phyloP scores from a whole-genome alignment of 163 green algal genomes.

The Picocystis sp. region DNA sequence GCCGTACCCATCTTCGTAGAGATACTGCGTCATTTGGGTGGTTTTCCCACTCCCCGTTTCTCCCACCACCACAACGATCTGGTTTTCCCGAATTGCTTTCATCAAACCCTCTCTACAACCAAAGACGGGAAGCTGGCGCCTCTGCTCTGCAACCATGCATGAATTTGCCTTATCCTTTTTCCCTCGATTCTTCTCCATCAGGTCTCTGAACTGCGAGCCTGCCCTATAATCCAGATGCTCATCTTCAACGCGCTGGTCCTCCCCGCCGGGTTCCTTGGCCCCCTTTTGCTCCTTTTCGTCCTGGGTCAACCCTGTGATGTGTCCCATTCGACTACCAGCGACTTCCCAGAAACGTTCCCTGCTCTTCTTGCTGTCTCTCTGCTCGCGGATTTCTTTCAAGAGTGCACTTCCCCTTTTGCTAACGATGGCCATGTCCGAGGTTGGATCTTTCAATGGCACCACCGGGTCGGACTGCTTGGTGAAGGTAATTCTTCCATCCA shows the following conservation, averaged over 20 bases:
- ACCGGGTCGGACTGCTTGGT: conserved; percentile 69
- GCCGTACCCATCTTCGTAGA: conserved; percentile 86
- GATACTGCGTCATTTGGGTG: conserved; percentile 82
- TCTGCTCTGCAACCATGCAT: conserved; percentile 6
- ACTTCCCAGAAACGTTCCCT: conserved; percentile 92
- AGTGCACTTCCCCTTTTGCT: conserved; percentile 40
- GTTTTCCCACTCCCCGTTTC: conserved; percentile 96
- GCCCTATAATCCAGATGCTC: conserved; percentile 26
- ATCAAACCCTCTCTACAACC: conserved; percentile 2
- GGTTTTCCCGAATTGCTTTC: conserved; percentile 63
- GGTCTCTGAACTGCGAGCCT: conserved; percentile 47
- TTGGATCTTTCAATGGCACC: conserved; percentile 83
- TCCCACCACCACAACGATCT: conserved; percentile 89
- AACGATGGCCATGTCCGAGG: conserved; percentile 93
- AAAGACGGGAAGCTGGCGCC: conserved; percentile 1
- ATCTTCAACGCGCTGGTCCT: conserved; percentile 22
- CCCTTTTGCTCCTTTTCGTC: conserved; percentile 46
- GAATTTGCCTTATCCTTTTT: not conserved
- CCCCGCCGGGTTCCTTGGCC: conserved; percentile 18
- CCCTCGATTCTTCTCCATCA: conserved; percentile 53
- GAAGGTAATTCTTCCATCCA: conserved; percentile 69
- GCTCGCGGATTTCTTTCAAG: conserved; percentile 63
- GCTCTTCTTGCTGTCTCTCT: conserved; percentile 76
- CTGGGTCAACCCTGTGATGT: conserved; percentile 75
- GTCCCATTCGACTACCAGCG: conserved; percentile 82